A percentile compares a stretch with the other conserved stretches of the same genome.
Conservation (phyloP, 345 rosid species). For the Schrenkiella parvula region DNA sequence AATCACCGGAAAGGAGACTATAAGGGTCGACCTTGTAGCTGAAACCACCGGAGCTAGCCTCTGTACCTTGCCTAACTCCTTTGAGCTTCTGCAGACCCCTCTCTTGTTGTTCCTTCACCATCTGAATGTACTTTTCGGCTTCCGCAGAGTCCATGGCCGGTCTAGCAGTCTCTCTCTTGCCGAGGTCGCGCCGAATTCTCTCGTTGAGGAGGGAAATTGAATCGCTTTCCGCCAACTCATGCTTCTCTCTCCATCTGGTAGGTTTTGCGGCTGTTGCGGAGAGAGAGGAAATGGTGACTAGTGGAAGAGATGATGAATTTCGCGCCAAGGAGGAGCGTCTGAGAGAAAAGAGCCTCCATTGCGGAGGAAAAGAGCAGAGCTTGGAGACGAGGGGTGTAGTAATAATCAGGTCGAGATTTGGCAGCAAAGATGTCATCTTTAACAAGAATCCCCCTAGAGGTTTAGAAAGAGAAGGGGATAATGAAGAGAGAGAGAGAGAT, state of each 20-base stretch:
- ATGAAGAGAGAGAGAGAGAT: background rate
- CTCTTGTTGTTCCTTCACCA: conserved; percentile 87
- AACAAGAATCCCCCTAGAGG: conserved; percentile 11
- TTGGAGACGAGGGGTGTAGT: conserved; percentile 37
- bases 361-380: conserved; percentile 33
- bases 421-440: conserved; percentile 49
- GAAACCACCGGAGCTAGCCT: conserved; percentile 37
- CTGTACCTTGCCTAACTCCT: conserved; percentile 44
- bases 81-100: conserved; percentile 84
- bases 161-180: conserved; percentile 50
- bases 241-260: conserved; percentile 42
- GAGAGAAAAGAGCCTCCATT: conserved; percentile 31
- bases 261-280: conserved; percentile 34
- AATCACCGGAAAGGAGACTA: conserved; percentile 65
- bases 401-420: conserved; percentile 30
- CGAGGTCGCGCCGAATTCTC: conserved; percentile 63
- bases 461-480: conserved; percentile 20
- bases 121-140: conserved; percentile 74
- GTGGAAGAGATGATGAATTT: conserved; percentile 26
- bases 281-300: conserved; percentile 45
- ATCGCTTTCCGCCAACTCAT: conserved; percentile 41
- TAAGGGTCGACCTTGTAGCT: conserved; percentile 91
- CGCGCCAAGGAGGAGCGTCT: conserved; percentile 22
- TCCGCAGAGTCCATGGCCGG: conserved; percentile 73
- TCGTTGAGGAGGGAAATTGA: conserved; percentile 71